Evolutionary conservation across 352 stramenopile species (phyloP), one percentile per base, ranked within the genome.

Genomic region (Globisporangium cederbergense): DNA sequence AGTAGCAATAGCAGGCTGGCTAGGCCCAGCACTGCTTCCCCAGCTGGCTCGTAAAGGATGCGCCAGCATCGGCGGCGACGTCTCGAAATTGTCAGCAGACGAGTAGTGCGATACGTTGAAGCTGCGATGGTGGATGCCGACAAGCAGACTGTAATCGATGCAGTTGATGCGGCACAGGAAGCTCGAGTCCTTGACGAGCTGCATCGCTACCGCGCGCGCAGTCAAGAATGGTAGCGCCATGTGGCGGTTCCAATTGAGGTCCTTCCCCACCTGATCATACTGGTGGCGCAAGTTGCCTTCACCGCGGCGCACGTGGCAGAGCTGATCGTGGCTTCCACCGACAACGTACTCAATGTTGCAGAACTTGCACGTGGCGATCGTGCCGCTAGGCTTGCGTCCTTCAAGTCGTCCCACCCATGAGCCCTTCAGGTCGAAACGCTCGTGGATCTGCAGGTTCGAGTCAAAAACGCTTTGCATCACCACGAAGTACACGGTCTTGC

Each of bases 81-180:
- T 66, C 43, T 83, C 73, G 36, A 80, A 76, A 49, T 65, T 78
- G 28, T 79, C 75, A 1, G 80, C 78, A 0, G 83, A 90, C 32
- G 81, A 84, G 64, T 82, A 88, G 47, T 88, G 78, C 47, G 87
- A 91, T 13, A 90, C 82, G 28, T 89, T 90, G 58, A 89, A 90
- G 59, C 78, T 94, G 73, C 93, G 83, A 63, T 98, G 90, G 71
- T 98, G 93, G 59, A 98, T 90, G 3, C 93, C 94, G 57, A 98
- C 91, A 25, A 98, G 76, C 67, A 98, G 86, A 46, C 87, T 97
- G 68, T 98, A 98, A 72, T 98, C 94, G 74, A 98, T 98, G 70
- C 95, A 97, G 69, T 97, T 97, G 76, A 97, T 95, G 25, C 79
- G 79, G 52, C 83, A 87, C 1, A 98, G 70, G 60, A 97, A 98